Evolutionary conservation across 352 stramenopile species (phyloP).

Genomic region (Aphanomyces invadans): DNA sequence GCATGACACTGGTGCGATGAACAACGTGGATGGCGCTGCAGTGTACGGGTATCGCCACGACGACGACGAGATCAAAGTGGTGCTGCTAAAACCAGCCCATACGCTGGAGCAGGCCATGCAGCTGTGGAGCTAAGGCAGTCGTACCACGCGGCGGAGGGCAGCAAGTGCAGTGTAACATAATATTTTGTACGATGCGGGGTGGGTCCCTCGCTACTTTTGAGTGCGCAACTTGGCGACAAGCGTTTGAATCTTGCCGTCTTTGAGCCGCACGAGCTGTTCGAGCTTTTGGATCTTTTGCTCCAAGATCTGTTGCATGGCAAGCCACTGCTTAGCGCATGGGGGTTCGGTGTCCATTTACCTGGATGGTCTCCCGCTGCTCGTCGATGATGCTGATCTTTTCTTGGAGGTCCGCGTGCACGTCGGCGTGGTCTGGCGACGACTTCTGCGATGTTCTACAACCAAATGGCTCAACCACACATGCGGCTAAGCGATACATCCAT

Average conservation of each 20-base stretch:
- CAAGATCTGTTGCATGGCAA: slow-evolving; percentile 55
- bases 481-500: too few species aligned
- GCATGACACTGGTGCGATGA: slow-evolving; percentile 13
- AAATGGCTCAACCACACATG: neutral
- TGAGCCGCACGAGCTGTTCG: slow-evolving; percentile 90
- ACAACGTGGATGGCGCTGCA: neutral
- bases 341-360: slow-evolving; percentile 29
- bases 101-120: slow-evolving; percentile 66
- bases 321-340: neutral
- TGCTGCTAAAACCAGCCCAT: slow-evolving; percentile 68
- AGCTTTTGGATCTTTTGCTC: slow-evolving; percentile 94
- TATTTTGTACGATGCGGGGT: too few species aligned
- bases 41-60: slow-evolving; percentile 9
- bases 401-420: slow-evolving; percentile 34
- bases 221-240: slow-evolving; percentile 72
- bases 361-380: slow-evolving; percentile 83
- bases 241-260: slow-evolving; percentile 91
- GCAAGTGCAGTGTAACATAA: too few species aligned
- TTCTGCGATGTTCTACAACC: slow-evolving; percentile 7
- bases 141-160: neutral
- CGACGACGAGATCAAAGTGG: slow-evolving; percentile 33
- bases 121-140: slow-evolving; percentile 46
- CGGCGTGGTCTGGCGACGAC: slow-evolving; percentile 28
- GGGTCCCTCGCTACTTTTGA: slow-evolving; percentile 20
- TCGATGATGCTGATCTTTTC: slow-evolving; percentile 77